Conservation (phyloP, 73 alveolate species). For the Stentor roeselii region DNA sequence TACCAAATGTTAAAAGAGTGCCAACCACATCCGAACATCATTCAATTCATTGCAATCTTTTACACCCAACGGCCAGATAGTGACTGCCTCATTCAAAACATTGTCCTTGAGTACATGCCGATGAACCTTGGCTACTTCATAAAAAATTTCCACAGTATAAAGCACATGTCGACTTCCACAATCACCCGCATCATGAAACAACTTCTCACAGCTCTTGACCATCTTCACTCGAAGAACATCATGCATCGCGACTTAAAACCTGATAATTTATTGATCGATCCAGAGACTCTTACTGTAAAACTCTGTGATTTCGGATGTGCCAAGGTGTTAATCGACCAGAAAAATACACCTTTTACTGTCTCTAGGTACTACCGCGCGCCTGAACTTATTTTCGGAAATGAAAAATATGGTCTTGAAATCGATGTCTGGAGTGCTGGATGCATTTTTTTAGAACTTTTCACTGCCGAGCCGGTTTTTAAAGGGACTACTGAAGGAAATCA, state of each 20-base stretch:
- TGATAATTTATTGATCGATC: constrained; percentile 38
- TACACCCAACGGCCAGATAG: constrained; percentile 84
- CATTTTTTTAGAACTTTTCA: constrained; percentile 73
- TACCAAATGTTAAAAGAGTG: constrained; percentile 60
- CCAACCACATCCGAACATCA: constrained; percentile 49
- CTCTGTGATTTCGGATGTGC: constrained; percentile 83
- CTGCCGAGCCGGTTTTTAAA: constrained; percentile 69
- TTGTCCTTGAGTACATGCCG: constrained; percentile 91
- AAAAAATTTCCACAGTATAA: neutral
- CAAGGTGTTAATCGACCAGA: constrained; percentile 34
- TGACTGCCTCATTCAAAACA: constrained; percentile 80
- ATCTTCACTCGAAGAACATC: constrained; percentile 37
- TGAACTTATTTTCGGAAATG: constrained; percentile 66
- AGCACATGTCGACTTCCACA: neutral
- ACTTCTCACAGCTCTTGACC: constrained; percentile 40
- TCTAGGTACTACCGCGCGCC: constrained; percentile 82
- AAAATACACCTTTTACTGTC: constrained; percentile 80
- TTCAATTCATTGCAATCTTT: constrained; percentile 45
- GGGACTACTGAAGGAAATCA: constrained; percentile 81
- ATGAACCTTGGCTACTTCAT: constrained; percentile 67
- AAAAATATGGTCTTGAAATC: constrained; percentile 56
- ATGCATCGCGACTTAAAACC: constrained; percentile 72
- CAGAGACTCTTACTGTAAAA: constrained; percentile 37
- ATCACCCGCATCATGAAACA: constrained; percentile 46
- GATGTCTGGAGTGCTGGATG: constrained; percentile 94